Conservation (phyloP, 169 alveolate genomes). For the Plasmodium coatneyi region DNA sequence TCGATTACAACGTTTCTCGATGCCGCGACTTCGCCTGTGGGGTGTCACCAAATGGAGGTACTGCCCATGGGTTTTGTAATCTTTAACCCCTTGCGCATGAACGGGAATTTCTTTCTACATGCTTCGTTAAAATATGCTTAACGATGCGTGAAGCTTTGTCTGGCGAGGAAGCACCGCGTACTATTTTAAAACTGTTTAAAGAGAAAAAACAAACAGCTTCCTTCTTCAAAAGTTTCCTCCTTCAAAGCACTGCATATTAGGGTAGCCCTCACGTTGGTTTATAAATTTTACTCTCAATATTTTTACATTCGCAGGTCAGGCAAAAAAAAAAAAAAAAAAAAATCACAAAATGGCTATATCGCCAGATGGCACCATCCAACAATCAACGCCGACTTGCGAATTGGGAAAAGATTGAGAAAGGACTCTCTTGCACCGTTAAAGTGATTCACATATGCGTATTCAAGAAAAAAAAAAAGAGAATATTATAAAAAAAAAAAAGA, state of each 20-base stretch:
- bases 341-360: background rate
- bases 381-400: background rate
- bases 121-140: background rate
- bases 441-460: background rate
- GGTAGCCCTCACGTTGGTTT: background rate
- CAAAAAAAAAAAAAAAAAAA: conserved; percentile 1
- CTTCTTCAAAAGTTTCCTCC: background rate
- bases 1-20: background rate
- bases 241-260: background rate
- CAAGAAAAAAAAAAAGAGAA: background rate
- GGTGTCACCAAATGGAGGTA: background rate
- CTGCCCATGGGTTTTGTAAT: background rate
- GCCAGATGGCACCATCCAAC: background rate
- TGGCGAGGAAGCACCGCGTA: background rate
- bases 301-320: background rate
- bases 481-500: background rate
- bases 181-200: background rate
- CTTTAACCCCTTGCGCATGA: background rate
- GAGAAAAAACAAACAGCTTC: background rate
- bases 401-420: background rate
- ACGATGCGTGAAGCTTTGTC: background rate
- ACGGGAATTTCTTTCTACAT: background rate
- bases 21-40: background rate
- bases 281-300: background rate
- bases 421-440: background rate